Evolutionary conservation across 768 basidiomycete genomes (phyloP), one percentile per base, ranked within the genome.

Genomic region (Ramaria rubella): DNA sequence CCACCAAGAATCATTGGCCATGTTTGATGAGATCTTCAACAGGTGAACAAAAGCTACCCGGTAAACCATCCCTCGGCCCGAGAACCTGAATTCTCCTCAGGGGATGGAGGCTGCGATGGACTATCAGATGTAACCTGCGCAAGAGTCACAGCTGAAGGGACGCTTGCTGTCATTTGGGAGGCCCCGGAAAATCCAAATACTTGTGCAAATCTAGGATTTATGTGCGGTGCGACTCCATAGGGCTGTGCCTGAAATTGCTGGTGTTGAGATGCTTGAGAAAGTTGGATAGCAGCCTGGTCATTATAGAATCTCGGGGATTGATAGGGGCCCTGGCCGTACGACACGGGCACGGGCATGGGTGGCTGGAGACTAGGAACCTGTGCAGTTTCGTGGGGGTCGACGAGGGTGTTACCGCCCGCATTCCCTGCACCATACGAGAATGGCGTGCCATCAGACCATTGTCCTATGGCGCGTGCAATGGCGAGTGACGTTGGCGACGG

Each of bases 181-280:
- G n/a, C 12, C n/a, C 3, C 21, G 8, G 49, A 30, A 11, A 51
- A 33, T 51, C 82, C 85, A 60, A 88, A 86, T 27, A 72, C 71
- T 30, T 80, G 78, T 14, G 87, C 86, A 68, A 91, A 90, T 11
- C 83, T 78, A 8, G 89, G 89, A 62, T 91, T 90, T 58, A 91
- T 90, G 64, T 91, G 89, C 5, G 89, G 89, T 61, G 58, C 58
- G 17, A 58, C 52, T 34, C 34, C 30, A 23, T 51, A 51, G 6
- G 11, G 17, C 31, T 19, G n/a, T 14, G 24, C 15, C 26, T 52
- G 51, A 15, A 17, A 3, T 17, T 15, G 38, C 6, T 45, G 8
- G 21, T 55, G 23, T 14, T 45, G 7, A 26, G 17, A 21, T 30
- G 40, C 14, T 15, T 26, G 52, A n/a, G 52, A 36, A 3, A 52